These are phyloP conservation scores for Agrocybe pediades DNA, from an alignment of 768 basidiomycete species.

Conservation along the genomic window DNA sequence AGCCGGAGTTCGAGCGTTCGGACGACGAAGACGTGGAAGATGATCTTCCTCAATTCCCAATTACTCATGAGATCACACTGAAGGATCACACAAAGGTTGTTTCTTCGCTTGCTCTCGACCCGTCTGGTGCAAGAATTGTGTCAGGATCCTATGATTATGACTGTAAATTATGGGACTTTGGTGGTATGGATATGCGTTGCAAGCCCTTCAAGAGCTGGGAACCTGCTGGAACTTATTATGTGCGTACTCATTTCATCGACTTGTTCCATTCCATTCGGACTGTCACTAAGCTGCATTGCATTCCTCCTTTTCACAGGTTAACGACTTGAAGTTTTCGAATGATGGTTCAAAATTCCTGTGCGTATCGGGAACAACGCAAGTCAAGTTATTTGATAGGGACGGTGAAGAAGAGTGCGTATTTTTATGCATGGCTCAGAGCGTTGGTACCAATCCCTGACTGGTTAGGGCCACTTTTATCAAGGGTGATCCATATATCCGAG, in stretches of 20 bases:
- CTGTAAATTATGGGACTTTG: constrained; percentile 98
- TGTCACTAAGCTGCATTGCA: constrained; percentile 6
- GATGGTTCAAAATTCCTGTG: constrained; percentile 86
- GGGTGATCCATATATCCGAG: constrained; percentile 97
- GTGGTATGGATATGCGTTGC: constrained; percentile 89
- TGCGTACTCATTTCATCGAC: constrained; percentile 36
- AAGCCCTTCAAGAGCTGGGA: constrained; percentile 98
- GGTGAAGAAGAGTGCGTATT: constrained; percentile 86
- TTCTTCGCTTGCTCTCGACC: constrained; percentile 89
- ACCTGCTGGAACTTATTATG: constrained; percentile 90
- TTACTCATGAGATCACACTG: constrained; percentile 86
- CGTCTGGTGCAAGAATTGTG: constrained; percentile 88
- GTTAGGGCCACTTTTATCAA: constrained; percentile 79
- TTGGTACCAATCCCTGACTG: constrained; percentile 52
- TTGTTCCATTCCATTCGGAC: constrained; percentile 6
- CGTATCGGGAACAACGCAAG: constrained; percentile 84
- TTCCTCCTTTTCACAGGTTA: constrained; percentile 54
- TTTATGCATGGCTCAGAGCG: constrained; percentile 13
- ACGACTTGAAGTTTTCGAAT: constrained; percentile 88
- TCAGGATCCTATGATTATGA: constrained; percentile 98
- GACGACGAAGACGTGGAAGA: constrained; percentile 54
- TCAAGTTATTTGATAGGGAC: constrained; percentile 89
- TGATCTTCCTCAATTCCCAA: constrained; percentile 71
- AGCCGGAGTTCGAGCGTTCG: constrained; percentile 63
- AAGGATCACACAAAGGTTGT: constrained; percentile 98